Conservation (phyloP, 2,329 filamentous ascomycete genomes). For the Stemphylium vesicarium region DNA sequence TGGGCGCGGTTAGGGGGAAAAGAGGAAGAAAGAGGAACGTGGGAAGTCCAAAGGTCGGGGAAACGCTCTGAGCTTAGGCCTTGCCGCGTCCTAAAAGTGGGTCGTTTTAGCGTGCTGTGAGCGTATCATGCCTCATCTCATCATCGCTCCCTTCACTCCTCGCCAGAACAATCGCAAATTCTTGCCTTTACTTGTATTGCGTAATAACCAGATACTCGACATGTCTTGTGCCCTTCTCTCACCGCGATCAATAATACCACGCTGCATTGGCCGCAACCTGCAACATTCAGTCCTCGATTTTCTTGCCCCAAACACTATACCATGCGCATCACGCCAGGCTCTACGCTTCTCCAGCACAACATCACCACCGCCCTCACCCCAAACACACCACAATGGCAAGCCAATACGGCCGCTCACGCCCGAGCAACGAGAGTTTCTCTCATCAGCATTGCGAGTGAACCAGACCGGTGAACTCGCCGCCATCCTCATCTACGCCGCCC, state of each 20-base stretch:
- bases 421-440: constrained; percentile 47
- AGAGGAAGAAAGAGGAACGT: constrained; percentile 23
- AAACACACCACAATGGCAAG: constrained; percentile 16
- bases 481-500: constrained; percentile 88
- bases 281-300: constrained; percentile 31
- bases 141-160: constrained; percentile 5
- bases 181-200: neutral
- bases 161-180: constrained; percentile 10
- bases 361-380: constrained; percentile 8
- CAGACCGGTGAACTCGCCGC: constrained; percentile 98
- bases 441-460: constrained; percentile 78
- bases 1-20: constrained; percentile 22
- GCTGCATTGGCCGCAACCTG: constrained; percentile 8
- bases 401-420: constrained; percentile 36
- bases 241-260: constrained; percentile 27
- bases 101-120: constrained; percentile 25
- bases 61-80: constrained; percentile 30
- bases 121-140: constrained; percentile 22
- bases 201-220: constrained; percentile 4
- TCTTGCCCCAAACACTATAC: constrained; percentile 32
- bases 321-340: constrained; percentile 20
- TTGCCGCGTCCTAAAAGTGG: constrained; percentile 28
- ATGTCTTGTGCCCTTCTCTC: constrained; percentile 29
- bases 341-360: constrained; percentile 21
- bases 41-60: constrained; percentile 28